A percentile compares a stretch with the other conserved stretches of the same genome.
Evolutionary conservation across 176 grass and related monocot species (phyloP).

Genomic region (Juncus effusus): DNA sequence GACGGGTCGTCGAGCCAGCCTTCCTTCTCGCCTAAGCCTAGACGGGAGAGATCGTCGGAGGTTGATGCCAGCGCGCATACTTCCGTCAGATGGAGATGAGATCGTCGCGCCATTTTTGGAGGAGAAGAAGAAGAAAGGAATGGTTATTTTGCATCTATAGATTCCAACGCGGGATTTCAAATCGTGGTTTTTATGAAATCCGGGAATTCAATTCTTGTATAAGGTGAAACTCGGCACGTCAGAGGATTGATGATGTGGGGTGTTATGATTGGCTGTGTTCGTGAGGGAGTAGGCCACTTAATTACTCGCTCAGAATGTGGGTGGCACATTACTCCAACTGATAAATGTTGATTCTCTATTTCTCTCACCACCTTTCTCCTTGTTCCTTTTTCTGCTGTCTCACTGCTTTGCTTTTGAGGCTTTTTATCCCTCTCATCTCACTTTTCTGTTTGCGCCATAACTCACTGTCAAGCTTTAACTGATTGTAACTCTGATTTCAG

Average conservation of each 20-base stretch:
- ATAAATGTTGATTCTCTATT: constrained; percentile 11
- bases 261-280: too few relatives aligned
- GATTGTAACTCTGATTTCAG: not conserved
- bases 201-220: too few relatives aligned
- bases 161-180: too few relatives aligned
- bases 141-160: not conserved
- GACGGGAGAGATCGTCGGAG: constrained; percentile 38
- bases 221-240: too few relatives aligned
- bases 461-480: not conserved
- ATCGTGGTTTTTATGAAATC: too few relatives aligned
- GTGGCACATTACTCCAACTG: too few relatives aligned
- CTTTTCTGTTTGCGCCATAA: not conserved
- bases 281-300: too few relatives aligned
- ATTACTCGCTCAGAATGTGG: too few relatives aligned
- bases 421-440: not conserved
- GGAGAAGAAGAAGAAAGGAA: not conserved
- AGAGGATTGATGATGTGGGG: too few relatives aligned
- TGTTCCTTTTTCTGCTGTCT: constrained; percentile 1
- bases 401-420: not conserved
- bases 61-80: constrained; percentile 54
- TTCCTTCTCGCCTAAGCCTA: constrained; percentile 64
- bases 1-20: constrained; percentile 75
- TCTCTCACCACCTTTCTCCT: constrained; percentile 2
- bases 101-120: constrained; percentile 48
- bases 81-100: constrained; percentile 53